Percentiles rank a stretch among this genome's conserved stretches.
Evolutionary conservation across 2,329 filamentous ascomycete species (phyloP).

Genomic region (Neoarthrinium moseri): DNA sequence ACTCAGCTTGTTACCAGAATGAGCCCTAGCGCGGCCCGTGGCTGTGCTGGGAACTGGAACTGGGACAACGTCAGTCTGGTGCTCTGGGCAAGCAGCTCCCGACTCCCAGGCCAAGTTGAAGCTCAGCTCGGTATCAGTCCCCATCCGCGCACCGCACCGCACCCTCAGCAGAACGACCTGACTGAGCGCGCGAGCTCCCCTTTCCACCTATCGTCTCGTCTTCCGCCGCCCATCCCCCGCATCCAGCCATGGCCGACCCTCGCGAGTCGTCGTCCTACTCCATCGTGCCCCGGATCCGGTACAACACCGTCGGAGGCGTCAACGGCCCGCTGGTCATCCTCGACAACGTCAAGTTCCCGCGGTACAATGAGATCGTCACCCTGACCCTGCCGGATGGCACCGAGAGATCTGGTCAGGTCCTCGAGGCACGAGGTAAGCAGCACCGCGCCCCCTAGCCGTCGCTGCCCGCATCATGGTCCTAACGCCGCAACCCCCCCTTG

Average conservation of each 20-base stretch:
- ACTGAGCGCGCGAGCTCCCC: conserved; percentile 11
- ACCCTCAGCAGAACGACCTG: no score
- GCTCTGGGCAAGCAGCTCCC: conserved; percentile 1
- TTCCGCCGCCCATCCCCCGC: neutral
- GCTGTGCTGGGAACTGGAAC: no score
- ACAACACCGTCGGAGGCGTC: conserved; percentile 98
- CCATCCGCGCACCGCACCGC: no score
- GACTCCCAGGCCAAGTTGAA: neutral
- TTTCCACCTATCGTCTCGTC: conserved; percentile 6
- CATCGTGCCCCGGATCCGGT: conserved; percentile 67
- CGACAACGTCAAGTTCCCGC: conserved; percentile 97
- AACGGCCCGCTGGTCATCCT: conserved; percentile 97
- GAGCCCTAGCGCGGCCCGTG: conserved; percentile 4
- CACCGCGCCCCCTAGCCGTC: neutral
- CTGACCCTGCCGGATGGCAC: conserved; percentile 94
- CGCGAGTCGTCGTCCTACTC: conserved; percentile 61
- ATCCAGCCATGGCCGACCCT: conserved; percentile 50
- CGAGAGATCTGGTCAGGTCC: conserved; percentile 88
- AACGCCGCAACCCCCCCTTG: conserved; percentile 16
- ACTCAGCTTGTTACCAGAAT: neutral
- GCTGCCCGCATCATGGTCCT: no score
- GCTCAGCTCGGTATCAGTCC: neutral
- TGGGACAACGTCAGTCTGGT: conserved; percentile 8
- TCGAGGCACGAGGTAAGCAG: conserved; percentile 87
- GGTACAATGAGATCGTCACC: conserved; percentile 97